Evolutionary conservation across 495 filamentous ascomycete species (phyloP).

Genomic region (Tuber borchii): DNA sequence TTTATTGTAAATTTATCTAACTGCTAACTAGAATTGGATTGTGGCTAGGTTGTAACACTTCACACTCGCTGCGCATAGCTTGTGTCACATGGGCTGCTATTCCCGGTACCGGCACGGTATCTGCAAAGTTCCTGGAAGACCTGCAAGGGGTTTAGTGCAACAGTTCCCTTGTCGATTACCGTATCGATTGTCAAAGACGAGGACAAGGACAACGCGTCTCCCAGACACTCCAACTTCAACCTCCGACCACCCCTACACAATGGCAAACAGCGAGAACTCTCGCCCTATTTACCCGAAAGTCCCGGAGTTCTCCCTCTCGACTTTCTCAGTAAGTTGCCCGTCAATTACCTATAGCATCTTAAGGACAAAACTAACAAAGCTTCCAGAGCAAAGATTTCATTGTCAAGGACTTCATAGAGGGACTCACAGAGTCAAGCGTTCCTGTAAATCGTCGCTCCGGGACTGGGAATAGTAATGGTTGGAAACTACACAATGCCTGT

Average conservation of each 20-base stretch:
- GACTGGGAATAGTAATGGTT: slow-evolving; percentile 4
- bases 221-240: slow-evolving; percentile 5
- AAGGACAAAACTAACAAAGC: slow-evolving; percentile 9
- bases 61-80: not conserved
- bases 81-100: not conserved
- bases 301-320: slow-evolving; percentile 62
- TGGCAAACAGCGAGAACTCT: slow-evolving; percentile 34
- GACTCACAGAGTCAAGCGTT: slow-evolving; percentile 76
- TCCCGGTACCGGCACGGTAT: not conserved
- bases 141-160: not conserved
- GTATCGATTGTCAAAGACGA: not conserved
- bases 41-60: not conserved
- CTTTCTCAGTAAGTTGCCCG: slow-evolving; percentile 51
- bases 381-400: slow-evolving; percentile 74
- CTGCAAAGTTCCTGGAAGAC: not conserved
- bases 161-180: not conserved
- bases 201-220: not conserved
- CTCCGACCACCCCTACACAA: slow-evolving; percentile 26
- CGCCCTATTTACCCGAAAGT: slow-evolving; percentile 57
- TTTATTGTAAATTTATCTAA: too few relatives aligned
- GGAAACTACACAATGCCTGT: not conserved
- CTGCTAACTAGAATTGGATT: too few relatives aligned
- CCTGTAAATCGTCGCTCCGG: slow-evolving; percentile 68
- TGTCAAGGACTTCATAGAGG: slow-evolving; percentile 93
- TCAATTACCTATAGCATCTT: not conserved